phyloP scores from a whole-genome alignment of 805 yeast genomes.

The Saccharomyces eubayanus region DNA sequence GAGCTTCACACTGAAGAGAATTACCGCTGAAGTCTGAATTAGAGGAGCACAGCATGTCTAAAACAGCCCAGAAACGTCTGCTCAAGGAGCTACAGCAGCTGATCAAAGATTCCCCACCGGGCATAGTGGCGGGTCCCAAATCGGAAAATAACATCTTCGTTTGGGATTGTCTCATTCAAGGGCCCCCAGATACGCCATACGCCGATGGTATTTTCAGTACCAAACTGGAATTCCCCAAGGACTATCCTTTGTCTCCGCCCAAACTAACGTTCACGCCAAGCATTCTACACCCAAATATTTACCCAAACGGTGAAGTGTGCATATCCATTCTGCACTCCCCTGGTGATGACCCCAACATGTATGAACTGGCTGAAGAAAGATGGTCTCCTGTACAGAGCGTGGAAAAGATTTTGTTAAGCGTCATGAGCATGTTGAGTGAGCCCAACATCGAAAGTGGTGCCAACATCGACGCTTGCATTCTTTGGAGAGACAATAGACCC shows the following conservation, averaged over 20 bases:
- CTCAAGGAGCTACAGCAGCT: slow-evolving; percentile 86
- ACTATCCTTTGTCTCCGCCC: slow-evolving; percentile 81
- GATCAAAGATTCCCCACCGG: slow-evolving; percentile 82
- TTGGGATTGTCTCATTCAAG: slow-evolving; percentile 82
- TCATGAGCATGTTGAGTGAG: slow-evolving; percentile 92
- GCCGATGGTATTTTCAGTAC: slow-evolving; percentile 88
- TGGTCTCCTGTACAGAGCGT: slow-evolving; percentile 98
- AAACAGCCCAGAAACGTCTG: slow-evolving; percentile 78
- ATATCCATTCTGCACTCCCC: slow-evolving; percentile 92
- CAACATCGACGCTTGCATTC: slow-evolving; percentile 65
- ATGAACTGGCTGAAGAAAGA: slow-evolving; percentile 90
- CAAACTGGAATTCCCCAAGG: slow-evolving; percentile 58
- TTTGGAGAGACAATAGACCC: slow-evolving; percentile 80
- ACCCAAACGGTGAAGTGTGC: slow-evolving; percentile 91
- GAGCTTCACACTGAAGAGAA: background rate
- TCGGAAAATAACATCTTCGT: slow-evolving; percentile 61
- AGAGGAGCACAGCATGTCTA: slow-evolving; percentile 18
- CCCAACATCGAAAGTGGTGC: slow-evolving; percentile 97
- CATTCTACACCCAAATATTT: slow-evolving; percentile 86
- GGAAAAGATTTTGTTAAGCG: slow-evolving; percentile 90
- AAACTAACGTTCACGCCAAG: slow-evolving; percentile 68
- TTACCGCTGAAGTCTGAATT: background rate
- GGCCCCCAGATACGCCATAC: slow-evolving; percentile 77
- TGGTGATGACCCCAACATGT: slow-evolving; percentile 94
- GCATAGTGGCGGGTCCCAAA: slow-evolving; percentile 88